Base-by-base conservation (phyloP, 768 basidiomycete genomes). In the Amanita brunnescens region DNA sequence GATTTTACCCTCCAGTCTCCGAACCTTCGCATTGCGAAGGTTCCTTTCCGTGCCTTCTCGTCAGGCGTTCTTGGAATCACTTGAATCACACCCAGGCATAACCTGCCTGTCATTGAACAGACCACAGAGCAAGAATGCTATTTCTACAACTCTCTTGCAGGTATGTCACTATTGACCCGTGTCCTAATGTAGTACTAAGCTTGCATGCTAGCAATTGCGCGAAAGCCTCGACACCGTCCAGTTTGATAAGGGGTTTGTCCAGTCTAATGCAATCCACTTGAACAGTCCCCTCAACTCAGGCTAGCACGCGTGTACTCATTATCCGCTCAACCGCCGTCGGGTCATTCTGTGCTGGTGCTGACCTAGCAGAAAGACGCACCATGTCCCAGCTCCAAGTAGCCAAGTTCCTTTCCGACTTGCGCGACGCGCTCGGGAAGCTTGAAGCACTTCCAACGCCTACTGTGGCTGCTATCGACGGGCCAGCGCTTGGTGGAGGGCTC, bases 311-410 rank as follows among this genome's bases (percentile, higher is more conserved):
- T 51, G 80, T 86, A 0, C 76, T 97, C 53, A 81, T 97, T 49
- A 64, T 97, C n/a, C 79, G 84, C 48, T 93, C 93, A 6, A 78
- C 87, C 0, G 77, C 82, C 0, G 58, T 74, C n/a, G 83, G 82
- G 20, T 74, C 87, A 2, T 97, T 96, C 68, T 97, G 93, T 62
- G 84, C 93, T 13, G 93, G 93, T 9, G 93, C 93, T 6, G 93
- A 97, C 65, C 79, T 96, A 41, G 73, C 73, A 45, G 93, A 97
- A 62, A 75, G 93, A 49, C 80, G 82, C n/a, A 77, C 77, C 1
- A 96, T 97, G 93, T 71, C 82, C 9, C 76, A 79, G 56, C 47
- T 67, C 3, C 83, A 92, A 58, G 85, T 95, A 33, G 69, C 78
- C 59, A 79, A 75, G 59, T 96, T 95, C 68, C 83, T 96, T 41